A percentile compares a stretch with the other conserved stretches of the same genome.
These are phyloP conservation scores for Sporothrix euskadiensis DNA, from an alignment of 2,329 filamentous ascomycete species.

Conservation along the genomic window DNA sequence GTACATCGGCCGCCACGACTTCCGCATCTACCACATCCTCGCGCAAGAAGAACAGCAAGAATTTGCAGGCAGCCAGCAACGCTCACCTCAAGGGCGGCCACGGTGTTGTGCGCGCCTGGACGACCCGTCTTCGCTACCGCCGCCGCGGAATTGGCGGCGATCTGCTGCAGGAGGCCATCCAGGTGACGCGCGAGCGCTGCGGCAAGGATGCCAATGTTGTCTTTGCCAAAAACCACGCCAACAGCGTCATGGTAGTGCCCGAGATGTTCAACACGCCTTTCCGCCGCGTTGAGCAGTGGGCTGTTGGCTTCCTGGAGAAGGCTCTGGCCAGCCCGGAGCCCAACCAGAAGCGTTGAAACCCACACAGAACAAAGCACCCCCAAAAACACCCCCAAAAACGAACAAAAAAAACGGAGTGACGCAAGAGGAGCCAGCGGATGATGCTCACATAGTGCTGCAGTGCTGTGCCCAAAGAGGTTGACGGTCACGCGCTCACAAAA, in stretches of 20 bases:
- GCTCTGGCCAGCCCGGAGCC: conserved; percentile 54
- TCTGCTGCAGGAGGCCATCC: conserved; percentile 71
- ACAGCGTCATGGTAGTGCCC: conserved; percentile 65
- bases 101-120: conserved; percentile 80
- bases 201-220: conserved; percentile 67
- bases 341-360: conserved; percentile 46
- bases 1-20: background rate
- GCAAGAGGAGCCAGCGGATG: background rate
- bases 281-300: conserved; percentile 58
- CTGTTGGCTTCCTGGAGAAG: conserved; percentile 54
- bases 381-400: background rate
- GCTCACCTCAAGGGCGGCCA: conserved; percentile 56
- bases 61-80: conserved; percentile 32
- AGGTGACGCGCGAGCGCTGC: conserved; percentile 65
- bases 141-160: conserved; percentile 70
- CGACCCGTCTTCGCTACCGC: conserved; percentile 68
- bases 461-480: background rate
- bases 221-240: conserved; percentile 77
- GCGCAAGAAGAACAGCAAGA: conserved; percentile 24
- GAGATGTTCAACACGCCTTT: conserved; percentile 63
- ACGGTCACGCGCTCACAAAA: background rate
- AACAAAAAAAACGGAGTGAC: background rate
- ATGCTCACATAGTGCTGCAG: background rate
- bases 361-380: background rate
- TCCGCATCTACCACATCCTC: conserved; percentile 17